Evolutionary conservation across 1,284 basidiomycete genomes (phyloP), one percentile per base, ranked within the genome.

Genomic region (Filobasidium uniguttulatum): DNA sequence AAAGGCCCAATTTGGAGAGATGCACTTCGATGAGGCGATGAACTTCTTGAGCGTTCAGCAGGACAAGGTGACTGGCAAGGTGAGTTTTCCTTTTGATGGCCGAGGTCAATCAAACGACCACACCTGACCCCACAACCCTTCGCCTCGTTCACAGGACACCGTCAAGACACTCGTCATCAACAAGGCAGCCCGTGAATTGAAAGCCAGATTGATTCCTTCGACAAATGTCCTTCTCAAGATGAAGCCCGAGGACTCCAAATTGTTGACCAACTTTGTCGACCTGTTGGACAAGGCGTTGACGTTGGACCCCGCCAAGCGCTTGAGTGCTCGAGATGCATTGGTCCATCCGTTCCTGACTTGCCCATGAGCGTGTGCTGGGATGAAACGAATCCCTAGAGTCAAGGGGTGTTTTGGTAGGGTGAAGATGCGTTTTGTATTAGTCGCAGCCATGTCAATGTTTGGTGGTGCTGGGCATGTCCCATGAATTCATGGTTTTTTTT

Each of bases 11-110:
- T 96, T 97, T 67, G 85, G 85, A 2, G 80, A 85, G 43, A 73
- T 85, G 61, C 94, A 93, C 65, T 98, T 98, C 60, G 91, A 98
- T 65, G 90, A 94, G 52, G 79, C 83, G 71, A 62, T 70, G 56
- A 68, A 71, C 49, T 70, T 72, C 41, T 56, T 70, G 56, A 85
- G 79, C 56, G 73, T 88, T 2, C 89, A 91, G 64, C 79, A 75
- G 58, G 86, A 90, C 62, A 80, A 82, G 56, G 78, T 86, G 35
- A 87, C 85, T 2, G 84, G 85, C 12, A 73, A 76, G 51, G 86
- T 89, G 60, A 66, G 85, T 46, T 3, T 52, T 8, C n/a, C n/a
- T n/a, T n/a, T n/a, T n/a, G n/a, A n/a, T n/a, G n/a, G n/a, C 5
- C n/a, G 14, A 9, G 5, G n/a, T 5, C 35, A 23, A 15, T 4